These are phyloP conservation scores for Parastagonospora avenae DNA, from an alignment of 2,329 filamentous ascomycete genomes.

Conservation along the genomic window DNA sequence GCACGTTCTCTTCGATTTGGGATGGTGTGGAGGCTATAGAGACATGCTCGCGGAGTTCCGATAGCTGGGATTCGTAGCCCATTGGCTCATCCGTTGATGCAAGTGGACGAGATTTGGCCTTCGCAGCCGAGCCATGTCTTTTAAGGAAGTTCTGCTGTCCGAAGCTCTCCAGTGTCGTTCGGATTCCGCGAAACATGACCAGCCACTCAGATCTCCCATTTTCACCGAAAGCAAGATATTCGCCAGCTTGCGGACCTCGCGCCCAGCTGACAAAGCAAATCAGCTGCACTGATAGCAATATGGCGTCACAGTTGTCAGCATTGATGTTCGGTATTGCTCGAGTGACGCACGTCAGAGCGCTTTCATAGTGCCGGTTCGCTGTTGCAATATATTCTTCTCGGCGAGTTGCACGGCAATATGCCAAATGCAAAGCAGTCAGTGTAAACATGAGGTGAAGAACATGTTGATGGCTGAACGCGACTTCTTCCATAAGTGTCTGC, in stretches of 20 bases:
- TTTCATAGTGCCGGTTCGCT: slow-evolving; percentile 29
- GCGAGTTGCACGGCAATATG: slow-evolving; percentile 23
- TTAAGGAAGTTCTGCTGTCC: slow-evolving; percentile 7
- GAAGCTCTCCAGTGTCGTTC: slow-evolving; percentile 24
- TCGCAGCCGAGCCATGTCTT: slow-evolving; percentile 8
- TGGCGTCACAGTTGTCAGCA: slow-evolving; percentile 27
- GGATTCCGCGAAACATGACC: slow-evolving; percentile 37
- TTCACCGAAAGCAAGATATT: slow-evolving; percentile 37
- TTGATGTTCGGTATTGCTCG: slow-evolving; percentile 24
- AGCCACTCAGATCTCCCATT: slow-evolving; percentile 34
- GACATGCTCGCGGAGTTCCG: slow-evolving; percentile 20
- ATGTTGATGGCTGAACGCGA: slow-evolving; percentile 22
- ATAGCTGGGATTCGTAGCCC: slow-evolving; percentile 24
- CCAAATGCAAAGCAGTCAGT: slow-evolving; percentile 33
- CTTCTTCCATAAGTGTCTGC: slow-evolving; percentile 23
- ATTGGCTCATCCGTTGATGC: slow-evolving; percentile 10
- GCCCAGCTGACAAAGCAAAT: slow-evolving; percentile 33
- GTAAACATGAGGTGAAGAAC: slow-evolving; percentile 31
- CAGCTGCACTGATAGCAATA: slow-evolving; percentile 29
- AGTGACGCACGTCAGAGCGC: slow-evolving; percentile 25
- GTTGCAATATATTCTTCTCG: slow-evolving; percentile 20
- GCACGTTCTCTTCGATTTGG: slow-evolving; percentile 7
- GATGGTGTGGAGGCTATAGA: slow-evolving; percentile 3
- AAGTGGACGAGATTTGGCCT: slow-evolving; percentile 15
- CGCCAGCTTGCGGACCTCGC: slow-evolving; percentile 30